Evolutionary conservation across 371 early-diverging fungal species (phyloP), one percentile per base, ranked within the genome.

Genomic region (Lichtheimia ornata): DNA sequence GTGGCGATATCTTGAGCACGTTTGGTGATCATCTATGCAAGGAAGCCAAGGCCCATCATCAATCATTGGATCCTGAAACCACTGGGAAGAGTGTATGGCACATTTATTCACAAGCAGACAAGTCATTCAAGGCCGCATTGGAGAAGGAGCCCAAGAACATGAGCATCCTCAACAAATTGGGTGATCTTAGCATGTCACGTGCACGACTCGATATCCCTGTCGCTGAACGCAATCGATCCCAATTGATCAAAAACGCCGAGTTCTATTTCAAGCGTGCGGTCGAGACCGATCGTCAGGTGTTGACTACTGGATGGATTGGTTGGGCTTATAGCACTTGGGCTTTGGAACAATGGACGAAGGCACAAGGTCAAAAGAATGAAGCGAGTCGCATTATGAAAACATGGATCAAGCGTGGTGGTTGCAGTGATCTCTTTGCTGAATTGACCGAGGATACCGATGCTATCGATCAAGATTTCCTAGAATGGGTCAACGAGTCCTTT

Each of bases 1-100:
- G 81, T 49, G 91, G 87, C 3, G 91, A 91, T 77, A 63, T 89
- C 0, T 64, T 85, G 60, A 78, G 82, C 6, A 67, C 83, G 0
- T 89, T 79, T 74, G 88, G 84, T 7, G 82, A 87, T 43, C 74
- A 76, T 0, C 50, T 83, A 20, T 56, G 69, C 0, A 69, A 76
- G 7, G 40, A 66, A 17, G 43, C 40, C 17, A 25, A 28, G 5
- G 24, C 14, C 4, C 17, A 56, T 4, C 17, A 17, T 4, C 17
- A n/a, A 15, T 5, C 53, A 15, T 22, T 47, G n/a, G 22, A n/a
- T 11, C 61, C 61, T 12, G 22, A 61, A n/a, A 62, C 66, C 1
- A 11, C 11, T 1, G 71, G 81, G 4, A 77, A 79, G 54, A 73
- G 71, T 47, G 71, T 77, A 12, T 84, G 84, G 84, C 78, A 83